Evolutionary conservation across 306 rosid genomes (phyloP).

Genomic region (Cicer pinnatifidum): DNA sequence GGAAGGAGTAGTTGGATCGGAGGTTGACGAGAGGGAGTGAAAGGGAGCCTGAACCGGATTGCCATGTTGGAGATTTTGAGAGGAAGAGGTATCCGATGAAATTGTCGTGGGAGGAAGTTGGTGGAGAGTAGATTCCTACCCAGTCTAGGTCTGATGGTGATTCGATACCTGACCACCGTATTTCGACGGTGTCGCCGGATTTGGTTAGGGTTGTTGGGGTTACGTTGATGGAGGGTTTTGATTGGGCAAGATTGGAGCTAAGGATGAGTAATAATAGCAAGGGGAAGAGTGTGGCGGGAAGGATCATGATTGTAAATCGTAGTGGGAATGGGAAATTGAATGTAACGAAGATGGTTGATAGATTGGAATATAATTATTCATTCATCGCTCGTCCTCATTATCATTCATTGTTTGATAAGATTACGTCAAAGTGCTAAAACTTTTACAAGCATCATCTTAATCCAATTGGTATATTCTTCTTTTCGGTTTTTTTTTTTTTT

Average conservation of each 20-base stretch:
- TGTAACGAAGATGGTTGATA: neutral
- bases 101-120: conserved; percentile 57
- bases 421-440: too few species aligned
- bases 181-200: conserved; percentile 62
- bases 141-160: conserved; percentile 78
- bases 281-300: neutral
- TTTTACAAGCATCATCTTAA: neutral
- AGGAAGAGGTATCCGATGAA: conserved; percentile 85
- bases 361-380: neutral
- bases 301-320: neutral
- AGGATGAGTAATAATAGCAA: neutral
- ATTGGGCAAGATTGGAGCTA: conserved; percentile 21
- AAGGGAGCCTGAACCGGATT: conserved; percentile 69
- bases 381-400: too few species aligned
- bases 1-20: conserved; percentile 81
- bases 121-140: conserved; percentile 83
- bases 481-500: too few species aligned
- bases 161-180: conserved; percentile 72
- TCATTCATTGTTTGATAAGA: too few species aligned
- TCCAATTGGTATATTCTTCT: conserved; percentile 3
- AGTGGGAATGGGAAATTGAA: too few species aligned
- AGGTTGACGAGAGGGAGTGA: conserved; percentile 70
- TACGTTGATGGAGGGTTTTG: conserved; percentile 52
- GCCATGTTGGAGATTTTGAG: conserved; percentile 60
- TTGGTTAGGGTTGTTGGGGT: conserved; percentile 55